Conservation (phyloP, 208 protist species). For the Leishmania martiniquensis region DNA sequence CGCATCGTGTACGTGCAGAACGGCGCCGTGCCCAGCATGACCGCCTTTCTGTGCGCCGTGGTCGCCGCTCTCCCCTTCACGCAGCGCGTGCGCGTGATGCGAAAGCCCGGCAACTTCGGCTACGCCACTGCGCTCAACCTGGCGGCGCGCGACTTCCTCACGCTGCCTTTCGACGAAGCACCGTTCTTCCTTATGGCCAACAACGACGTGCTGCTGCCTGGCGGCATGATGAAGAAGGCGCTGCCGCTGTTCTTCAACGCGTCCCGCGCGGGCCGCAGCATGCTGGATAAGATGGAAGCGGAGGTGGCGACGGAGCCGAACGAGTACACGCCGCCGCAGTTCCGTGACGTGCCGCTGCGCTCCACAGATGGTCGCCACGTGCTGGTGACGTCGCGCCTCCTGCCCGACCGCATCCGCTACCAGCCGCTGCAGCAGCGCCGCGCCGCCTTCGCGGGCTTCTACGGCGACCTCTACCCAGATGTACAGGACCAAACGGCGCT, state of each 20-base stretch:
- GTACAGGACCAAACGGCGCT: background rate
- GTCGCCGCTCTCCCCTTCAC: conserved; percentile 29
- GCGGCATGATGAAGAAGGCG: background rate
- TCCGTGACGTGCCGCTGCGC: conserved; percentile 33
- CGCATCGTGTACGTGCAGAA: conserved; percentile 31
- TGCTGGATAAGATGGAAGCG: background rate
- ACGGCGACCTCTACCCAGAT: conserved; percentile 20
- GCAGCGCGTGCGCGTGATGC: conserved; percentile 30
- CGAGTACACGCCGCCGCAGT: conserved; percentile 20
- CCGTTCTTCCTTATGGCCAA: conserved; percentile 24
- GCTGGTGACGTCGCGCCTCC: conserved; percentile 32
- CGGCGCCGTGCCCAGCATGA: conserved; percentile 3
- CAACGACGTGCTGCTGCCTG: conserved; percentile 19
- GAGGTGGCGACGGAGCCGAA: conserved; percentile 41
- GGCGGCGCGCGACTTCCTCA: conserved; percentile 28
- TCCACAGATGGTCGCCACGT: conserved; percentile 20
- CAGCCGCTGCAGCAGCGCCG: background rate
- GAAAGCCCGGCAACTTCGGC: conserved; percentile 16
- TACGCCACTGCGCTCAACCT: conserved; percentile 27
- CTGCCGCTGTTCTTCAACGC: conserved; percentile 15
- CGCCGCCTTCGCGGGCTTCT: background rate
- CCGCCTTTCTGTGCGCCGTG: conserved; percentile 22
- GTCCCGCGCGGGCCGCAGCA: conserved; percentile 9
- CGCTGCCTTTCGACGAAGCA: conserved; percentile 20
- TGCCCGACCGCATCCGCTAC: conserved; percentile 50